Evolutionary conservation across 768 basidiomycete genomes (phyloP).

Genomic region (Mycena olivaceomarginata): DNA sequence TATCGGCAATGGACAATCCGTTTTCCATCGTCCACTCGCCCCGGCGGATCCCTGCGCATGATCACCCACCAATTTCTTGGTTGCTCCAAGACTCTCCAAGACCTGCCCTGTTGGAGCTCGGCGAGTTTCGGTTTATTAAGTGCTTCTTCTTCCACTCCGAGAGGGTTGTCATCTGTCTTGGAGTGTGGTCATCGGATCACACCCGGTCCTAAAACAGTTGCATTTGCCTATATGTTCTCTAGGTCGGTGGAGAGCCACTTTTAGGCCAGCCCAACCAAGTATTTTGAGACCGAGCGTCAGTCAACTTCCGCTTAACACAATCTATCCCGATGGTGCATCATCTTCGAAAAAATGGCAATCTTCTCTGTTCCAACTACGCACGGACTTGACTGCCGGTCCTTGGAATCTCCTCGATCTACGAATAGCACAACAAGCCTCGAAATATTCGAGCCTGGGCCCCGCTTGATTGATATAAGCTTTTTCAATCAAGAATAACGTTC

Average conservation of each 20-base stretch:
- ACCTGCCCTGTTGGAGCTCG: neutral
- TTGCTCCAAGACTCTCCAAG: neutral
- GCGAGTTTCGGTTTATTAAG: neutral
- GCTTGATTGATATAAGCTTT: too few species aligned
- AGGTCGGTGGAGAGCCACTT: neutral
- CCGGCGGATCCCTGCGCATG: neutral
- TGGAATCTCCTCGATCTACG: too few species aligned
- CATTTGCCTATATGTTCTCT: neutral
- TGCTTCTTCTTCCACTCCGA: neutral
- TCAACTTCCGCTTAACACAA: neutral
- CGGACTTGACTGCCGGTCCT: too few species aligned
- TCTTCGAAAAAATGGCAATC: too few species aligned
- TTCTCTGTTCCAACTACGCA: too few species aligned
- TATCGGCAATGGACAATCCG: neutral
- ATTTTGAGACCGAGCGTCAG: neutral
- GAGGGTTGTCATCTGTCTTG: neutral
- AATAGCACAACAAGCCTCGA: too few species aligned
- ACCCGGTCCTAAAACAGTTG: neutral
- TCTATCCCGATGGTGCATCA: neutral
- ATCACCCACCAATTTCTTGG: neutral
- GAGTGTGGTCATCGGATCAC: slow-evolving; percentile 12
- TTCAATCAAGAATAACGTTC: too few species aligned
- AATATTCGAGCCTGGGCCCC: too few species aligned
- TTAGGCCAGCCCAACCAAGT: neutral
- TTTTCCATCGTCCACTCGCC: slow-evolving; percentile 4